These are phyloP conservation scores for Pneumocystis canis DNA, from an alignment of 1,139 yeast genomes.

Conservation along the genomic window DNA sequence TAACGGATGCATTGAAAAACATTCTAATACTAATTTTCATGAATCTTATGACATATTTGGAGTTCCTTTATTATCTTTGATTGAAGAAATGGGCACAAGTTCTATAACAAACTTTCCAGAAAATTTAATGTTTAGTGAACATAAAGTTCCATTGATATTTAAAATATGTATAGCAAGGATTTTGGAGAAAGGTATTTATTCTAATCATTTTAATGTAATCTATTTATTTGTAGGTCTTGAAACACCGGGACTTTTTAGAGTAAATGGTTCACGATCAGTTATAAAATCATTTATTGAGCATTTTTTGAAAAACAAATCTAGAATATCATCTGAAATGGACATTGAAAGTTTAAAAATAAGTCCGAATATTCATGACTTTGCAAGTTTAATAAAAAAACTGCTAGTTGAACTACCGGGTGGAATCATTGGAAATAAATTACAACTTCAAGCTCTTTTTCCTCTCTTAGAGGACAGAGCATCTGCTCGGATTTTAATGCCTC, in stretches of 20 bases:
- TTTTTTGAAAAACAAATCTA: constrained; percentile 1
- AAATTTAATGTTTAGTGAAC: neutral
- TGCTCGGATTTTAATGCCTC: neutral
- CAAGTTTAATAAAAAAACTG: constrained; percentile 8
- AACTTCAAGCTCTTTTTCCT: neutral
- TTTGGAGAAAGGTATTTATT: neutral
- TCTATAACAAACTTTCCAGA: neutral
- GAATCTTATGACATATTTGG: neutral
- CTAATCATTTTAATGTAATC: neutral
- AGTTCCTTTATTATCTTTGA: neutral
- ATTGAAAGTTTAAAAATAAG: neutral
- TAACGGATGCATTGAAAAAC: neutral
- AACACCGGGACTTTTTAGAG: constrained; percentile 9
- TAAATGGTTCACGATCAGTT: constrained; percentile 8
- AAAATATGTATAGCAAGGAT: neutral
- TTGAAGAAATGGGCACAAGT: neutral
- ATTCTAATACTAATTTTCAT: neutral
- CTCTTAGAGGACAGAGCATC: constrained; percentile 1
- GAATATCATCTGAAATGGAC: constrained; percentile 3
- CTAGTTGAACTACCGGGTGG: constrained; percentile 9
- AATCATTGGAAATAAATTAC: constrained; percentile 6
- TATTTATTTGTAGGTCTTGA: neutral
- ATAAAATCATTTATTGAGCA: constrained; percentile 5
- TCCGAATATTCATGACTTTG: constrained; percentile 9
- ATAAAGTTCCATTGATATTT: neutral